A percentile compares a stretch with the other conserved stretches of the same genome.
Conservation (phyloP, 2,329 filamentous ascomycete species). For the Penicillium sp. region DNA sequence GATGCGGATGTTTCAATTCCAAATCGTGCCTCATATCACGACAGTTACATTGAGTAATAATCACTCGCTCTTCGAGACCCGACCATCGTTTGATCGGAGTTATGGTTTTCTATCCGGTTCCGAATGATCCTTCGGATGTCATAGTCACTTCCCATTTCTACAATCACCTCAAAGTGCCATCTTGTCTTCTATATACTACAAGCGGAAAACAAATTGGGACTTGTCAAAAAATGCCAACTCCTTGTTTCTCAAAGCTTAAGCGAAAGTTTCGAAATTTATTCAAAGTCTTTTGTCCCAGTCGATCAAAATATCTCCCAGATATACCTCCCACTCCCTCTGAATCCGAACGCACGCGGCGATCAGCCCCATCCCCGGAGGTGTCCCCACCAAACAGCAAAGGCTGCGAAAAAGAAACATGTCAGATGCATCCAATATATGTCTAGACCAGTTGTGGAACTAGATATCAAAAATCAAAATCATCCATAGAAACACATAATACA, state of each 20-base stretch:
- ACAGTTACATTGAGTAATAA: no score
- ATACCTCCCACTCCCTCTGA: background rate
- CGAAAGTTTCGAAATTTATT: background rate
- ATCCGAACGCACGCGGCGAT: slow-evolving; percentile 1
- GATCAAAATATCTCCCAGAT: background rate
- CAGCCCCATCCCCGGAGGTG: background rate
- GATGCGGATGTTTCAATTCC: no score
- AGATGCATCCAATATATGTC: no score
- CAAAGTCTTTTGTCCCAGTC: background rate
- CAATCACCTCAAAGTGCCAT: background rate
- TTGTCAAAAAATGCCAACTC: background rate
- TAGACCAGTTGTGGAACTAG: no score
- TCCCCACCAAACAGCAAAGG: background rate
- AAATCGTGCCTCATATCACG: no score
- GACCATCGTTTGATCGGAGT: background rate
- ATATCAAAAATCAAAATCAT: no score
- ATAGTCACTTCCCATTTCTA: background rate
- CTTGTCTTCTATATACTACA: background rate
- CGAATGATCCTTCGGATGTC: background rate
- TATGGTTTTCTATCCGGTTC: background rate
- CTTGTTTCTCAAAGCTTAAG: background rate
- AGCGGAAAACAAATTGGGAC: background rate
- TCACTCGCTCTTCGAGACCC: no score
- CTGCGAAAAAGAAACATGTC: no score
- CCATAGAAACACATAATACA: no score